A percentile compares a stretch with the other conserved stretches of the same genome.
Conservation (phyloP, 495 filamentous ascomycete genomes). For the Podospora australis region DNA sequence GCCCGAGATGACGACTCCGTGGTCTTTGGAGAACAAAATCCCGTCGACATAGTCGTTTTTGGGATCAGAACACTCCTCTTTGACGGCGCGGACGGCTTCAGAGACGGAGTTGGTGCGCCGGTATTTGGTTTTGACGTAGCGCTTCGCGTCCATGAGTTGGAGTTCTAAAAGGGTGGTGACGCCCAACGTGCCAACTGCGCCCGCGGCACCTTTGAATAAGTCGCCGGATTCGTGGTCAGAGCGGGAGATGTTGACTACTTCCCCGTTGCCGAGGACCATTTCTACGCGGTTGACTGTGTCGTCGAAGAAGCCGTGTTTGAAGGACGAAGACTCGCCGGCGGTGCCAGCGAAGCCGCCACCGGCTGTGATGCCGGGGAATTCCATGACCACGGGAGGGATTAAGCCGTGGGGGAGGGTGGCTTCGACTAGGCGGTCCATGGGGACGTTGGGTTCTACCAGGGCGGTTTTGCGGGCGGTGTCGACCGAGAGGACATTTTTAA, state of each 20-base stretch:
- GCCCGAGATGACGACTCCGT: conserved; percentile 48
- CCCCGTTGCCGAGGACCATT: conserved; percentile 51
- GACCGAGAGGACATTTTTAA: conserved; percentile 50
- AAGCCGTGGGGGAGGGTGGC: conserved; percentile 45
- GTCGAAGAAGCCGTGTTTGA: conserved; percentile 56
- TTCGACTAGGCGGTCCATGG: conserved; percentile 54
- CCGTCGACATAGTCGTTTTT: conserved; percentile 43
- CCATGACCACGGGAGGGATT: conserved; percentile 54
- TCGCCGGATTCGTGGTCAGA: conserved; percentile 32
- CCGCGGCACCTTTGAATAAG: conserved; percentile 52
- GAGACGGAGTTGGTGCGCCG: conserved; percentile 5
- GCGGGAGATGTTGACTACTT: conserved; percentile 34
- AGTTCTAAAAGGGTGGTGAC: conserved; percentile 53
- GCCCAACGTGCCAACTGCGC: conserved; percentile 53
- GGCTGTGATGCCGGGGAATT: conserved; percentile 61
- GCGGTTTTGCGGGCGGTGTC: conserved; percentile 38
- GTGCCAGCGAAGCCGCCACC: conserved; percentile 59
- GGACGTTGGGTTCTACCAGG: conserved; percentile 58
- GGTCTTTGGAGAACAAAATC: conserved; percentile 42
- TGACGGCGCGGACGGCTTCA: conserved; percentile 10
- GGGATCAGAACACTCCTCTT: conserved; percentile 13
- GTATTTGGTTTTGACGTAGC: conserved; percentile 50
- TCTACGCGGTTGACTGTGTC: conserved; percentile 49
- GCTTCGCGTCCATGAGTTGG: conserved; percentile 42
- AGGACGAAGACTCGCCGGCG: conserved; percentile 54